These are phyloP conservation scores for Prunus armeniaca DNA, from an alignment of 306 rosid genomes.

Conservation along the genomic window DNA sequence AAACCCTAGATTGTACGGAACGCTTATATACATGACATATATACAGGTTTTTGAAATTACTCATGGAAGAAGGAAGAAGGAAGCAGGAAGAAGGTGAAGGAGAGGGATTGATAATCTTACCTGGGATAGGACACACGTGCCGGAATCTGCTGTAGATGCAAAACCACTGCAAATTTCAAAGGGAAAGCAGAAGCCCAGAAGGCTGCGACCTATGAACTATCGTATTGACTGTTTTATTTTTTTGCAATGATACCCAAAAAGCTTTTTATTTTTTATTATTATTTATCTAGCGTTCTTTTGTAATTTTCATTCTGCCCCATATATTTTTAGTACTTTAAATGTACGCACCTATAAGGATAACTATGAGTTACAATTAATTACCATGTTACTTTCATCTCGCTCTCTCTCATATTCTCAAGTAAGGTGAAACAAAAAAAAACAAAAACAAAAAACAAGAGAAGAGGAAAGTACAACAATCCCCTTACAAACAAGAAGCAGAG, in stretches of 20 bases:
- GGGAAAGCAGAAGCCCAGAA: slow-evolving; percentile 5
- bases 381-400: no score
- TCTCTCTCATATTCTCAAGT: no score
- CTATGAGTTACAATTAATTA: no score
- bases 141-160: neutral
- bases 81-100: neutral
- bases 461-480: no score
- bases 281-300: neutral
- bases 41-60: neutral
- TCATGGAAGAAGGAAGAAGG: neutral
- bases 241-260: neutral
- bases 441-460: no score
- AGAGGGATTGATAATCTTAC: neutral
- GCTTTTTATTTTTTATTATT: neutral
- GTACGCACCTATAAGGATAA: no score
- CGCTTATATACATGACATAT: neutral
- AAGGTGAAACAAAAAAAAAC: no score
- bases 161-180: neutral
- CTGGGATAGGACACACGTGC: slow-evolving; percentile 1
- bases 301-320: neutral
- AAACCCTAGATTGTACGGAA: slow-evolving; percentile 8
- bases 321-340: neutral
- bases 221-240: neutral
- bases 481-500: no score
- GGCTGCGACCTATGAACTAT: neutral